Base-by-base conservation (phyloP, 2,329 filamentous ascomycete species). In the Phoma herbarum region DNA sequence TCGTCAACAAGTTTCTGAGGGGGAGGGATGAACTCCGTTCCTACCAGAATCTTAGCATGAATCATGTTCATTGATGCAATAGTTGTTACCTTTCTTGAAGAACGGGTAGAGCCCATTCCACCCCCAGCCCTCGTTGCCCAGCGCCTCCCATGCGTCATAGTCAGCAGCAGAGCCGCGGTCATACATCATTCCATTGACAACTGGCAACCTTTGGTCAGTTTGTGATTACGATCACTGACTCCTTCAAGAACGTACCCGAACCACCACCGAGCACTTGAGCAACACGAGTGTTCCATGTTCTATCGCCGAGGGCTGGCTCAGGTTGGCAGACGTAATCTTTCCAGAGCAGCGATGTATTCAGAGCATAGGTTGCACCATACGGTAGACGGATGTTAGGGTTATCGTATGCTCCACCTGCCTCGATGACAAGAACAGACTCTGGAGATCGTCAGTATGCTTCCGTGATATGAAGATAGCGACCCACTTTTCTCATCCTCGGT, bases 81-180 rank as follows among this genome's bases (percentile, higher is more conserved):
- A 2, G 5, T 8, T 20, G 12, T 35, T 46, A 59, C 64, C 59
- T 59, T 74, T 72, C 44, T 67, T 69, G 60, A 71, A 75, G 53
- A 63, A 74, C 1, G 69, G 66, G 22, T 75, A 64, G 22, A 84
- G 60, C 7, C 77, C 78, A 39, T 84, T 75, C 84, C 84, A 88
- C 1, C 81, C 80, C 86, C 86, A 89, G 3, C 84, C 86, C 2
- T 72, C 56, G 64, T 88, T 88, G 0, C 86, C 86, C 20, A 89
- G 69, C n/a, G 77, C 74, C 52, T 81, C 82, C 86, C 86, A 89
- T 2, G 80, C 80, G 69, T 88, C 82, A 52, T 77, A 79, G 57
- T 78, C 77, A 10, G 63, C 73, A n/a, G 66, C 64, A 26, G 69
- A 66, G 10, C 70, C 77, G 10, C 77, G 68, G 43, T 75, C 72